Evolutionary conservation across 176 grass and related monocot species (phyloP).

Genomic region (Alloteropsis semialata): DNA sequence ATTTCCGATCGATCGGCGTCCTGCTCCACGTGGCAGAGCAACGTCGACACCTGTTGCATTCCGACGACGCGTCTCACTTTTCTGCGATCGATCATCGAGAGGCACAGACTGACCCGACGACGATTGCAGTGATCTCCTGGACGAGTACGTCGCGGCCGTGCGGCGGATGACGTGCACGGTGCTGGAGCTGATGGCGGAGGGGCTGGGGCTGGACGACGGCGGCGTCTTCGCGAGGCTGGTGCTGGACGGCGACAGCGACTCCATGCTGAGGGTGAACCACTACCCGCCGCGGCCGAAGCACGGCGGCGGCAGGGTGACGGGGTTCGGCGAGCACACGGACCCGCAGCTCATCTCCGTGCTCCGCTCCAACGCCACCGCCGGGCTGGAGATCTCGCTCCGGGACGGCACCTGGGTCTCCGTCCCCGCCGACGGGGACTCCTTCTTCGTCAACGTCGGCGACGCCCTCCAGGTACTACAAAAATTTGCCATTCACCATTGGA

Average conservation of each 20-base stretch:
- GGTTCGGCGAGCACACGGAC: slow-evolving; percentile 92
- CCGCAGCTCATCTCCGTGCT: slow-evolving; percentile 84
- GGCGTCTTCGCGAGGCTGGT: slow-evolving; percentile 37
- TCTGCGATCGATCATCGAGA: too few relatives aligned
- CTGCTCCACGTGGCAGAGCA: background rate
- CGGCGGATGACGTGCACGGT: slow-evolving; percentile 45
- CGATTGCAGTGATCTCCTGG: slow-evolving; percentile 40
- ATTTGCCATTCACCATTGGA: too few relatives aligned
- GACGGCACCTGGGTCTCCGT: slow-evolving; percentile 68
- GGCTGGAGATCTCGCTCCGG: slow-evolving; percentile 60
- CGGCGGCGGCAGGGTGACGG: background rate
- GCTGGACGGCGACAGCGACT: slow-evolving; percentile 57
- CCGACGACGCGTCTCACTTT: too few relatives aligned
- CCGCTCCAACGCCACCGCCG: slow-evolving; percentile 60
- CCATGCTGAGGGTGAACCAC: slow-evolving; percentile 66
- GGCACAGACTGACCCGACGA: background rate
- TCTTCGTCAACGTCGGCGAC: slow-evolving; percentile 87
- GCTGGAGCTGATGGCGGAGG: slow-evolving; percentile 70
- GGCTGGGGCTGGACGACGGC: slow-evolving; percentile 31
- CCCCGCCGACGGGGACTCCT: slow-evolving; percentile 47
- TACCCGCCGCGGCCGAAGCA: slow-evolving; percentile 50
- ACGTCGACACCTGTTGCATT: too few relatives aligned
- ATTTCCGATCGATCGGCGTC: background rate
- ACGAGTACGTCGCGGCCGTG: slow-evolving; percentile 59
- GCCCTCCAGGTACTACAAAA: slow-evolving; percentile 69